Base-by-base conservation (phyloP, 371 early-diverging fungal genomes). In the Rhizomucor pusillus region DNA sequence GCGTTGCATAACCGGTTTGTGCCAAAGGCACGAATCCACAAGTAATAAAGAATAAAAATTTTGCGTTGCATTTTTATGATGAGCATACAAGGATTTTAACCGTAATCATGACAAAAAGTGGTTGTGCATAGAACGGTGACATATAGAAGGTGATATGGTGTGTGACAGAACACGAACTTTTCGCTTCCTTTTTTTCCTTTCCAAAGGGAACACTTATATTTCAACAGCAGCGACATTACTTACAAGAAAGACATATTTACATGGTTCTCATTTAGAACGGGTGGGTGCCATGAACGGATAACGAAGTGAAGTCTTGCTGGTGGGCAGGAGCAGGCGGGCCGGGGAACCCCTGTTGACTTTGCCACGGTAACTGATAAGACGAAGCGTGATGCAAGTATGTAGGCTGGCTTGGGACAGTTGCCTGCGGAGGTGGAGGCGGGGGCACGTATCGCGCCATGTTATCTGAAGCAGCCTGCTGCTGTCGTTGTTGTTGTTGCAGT, bases 301-400 rank as follows among this genome's bases (percentile, higher is more conserved):
- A 25, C 25, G 10, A 25, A 23, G 47, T 24, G 25, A 25, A 47
- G 25, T 47, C 29, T 29, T 29, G 29, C 7, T 29, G 29, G 29
- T 29, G 29, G 29, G 29, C 47, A 2, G 47, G 29, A 16, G 52
- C 25, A 7, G 51, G 51, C 7, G 51, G 51, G 12, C 40, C 51
- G 16, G 41, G 40, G n/a, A 44, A 53, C 7, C 54, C 54, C 20
- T 53, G 52, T 14, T 51, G 54, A 20, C 20, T 34, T 45, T 53
- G 54, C 54, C 54, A 53, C 13, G 54, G 54, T n/a, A 53, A 23
- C 11, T 53, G 45, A 3, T 43, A 53, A 36, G 54, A 34, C 1
- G 45, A 29, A 10, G 22, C 22, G 39, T 43, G 48, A 20, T 49
- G 56, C n/a, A 35, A 34, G 20, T 47, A 48, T 20, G 55, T 12